phyloP scores from a whole-genome alignment of 140 eudicot genomes.

The Bidens hawaiensis region DNA sequence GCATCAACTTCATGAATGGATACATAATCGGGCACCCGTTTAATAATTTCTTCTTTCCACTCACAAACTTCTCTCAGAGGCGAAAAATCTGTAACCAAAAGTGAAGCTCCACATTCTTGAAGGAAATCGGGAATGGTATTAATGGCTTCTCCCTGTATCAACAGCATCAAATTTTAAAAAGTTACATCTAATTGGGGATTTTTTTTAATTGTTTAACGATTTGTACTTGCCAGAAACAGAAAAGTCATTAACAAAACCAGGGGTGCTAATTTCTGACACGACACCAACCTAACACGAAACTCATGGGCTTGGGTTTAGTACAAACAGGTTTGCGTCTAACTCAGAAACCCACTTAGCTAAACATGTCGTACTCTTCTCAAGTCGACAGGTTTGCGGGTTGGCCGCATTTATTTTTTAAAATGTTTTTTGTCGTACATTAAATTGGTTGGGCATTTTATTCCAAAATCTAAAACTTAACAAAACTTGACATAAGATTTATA shows the following conservation, averaged over 20 bases:
- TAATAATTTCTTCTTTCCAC: conserved; percentile 72
- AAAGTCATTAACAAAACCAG: background rate
- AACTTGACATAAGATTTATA: too few species aligned
- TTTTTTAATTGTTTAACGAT: background rate
- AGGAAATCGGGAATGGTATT: conserved; percentile 85
- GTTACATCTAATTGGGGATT: background rate
- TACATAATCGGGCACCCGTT: conserved; percentile 53
- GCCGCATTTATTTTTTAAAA: too few species aligned
- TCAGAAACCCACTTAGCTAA: too few species aligned
- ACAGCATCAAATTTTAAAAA: background rate
- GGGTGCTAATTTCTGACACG: too few species aligned
- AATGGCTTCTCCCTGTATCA: conserved; percentile 78
- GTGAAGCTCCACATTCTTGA: conserved; percentile 72
- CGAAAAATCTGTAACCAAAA: conserved; percentile 91
- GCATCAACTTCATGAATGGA: conserved; percentile 96
- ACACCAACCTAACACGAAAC: too few species aligned
- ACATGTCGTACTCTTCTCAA: too few species aligned
- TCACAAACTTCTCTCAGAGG: conserved; percentile 74
- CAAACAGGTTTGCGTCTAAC: too few species aligned
- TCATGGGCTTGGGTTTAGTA: too few species aligned
- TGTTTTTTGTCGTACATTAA: too few species aligned
- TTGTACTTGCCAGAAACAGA: background rate
- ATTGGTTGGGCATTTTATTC: too few species aligned
- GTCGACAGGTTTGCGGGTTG: too few species aligned
- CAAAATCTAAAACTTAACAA: too few species aligned